Base-by-base conservation (phyloP, 441 rosid genomes). In the Croton laevigatus region DNA sequence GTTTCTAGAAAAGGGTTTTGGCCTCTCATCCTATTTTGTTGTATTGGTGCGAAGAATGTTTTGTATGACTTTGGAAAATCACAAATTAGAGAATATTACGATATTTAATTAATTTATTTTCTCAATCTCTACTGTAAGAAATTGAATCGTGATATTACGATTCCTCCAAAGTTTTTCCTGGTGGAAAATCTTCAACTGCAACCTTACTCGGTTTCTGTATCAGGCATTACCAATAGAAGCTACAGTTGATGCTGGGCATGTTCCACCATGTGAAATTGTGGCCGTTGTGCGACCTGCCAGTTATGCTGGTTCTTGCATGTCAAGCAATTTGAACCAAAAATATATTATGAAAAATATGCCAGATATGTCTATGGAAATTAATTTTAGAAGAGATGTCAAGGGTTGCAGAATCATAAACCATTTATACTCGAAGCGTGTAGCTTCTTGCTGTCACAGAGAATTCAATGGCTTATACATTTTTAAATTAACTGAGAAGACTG, bases 211-310 rank as follows among this genome's bases (percentile, higher is more conserved):
- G 27, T 6, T 73, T 73, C 75, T 75, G 27, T 6, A 72, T 73
- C 75, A 91, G 97, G 88, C 64, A 57, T 77, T 89, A 70, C 87
- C 87, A 4, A 27, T 66, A 48, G 58, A 53, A 71, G 70, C 40
- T 57, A 44, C 79, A 12, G 71, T 86, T 68, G 62, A 32, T 68
- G 94, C 90, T 78, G 93, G 93, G 37, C 65, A 59, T 45, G 45
- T 65, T 61, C 84, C 84, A 34, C 94, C 91, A 0, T 36, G 52
- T 34, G 79, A 83, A 75, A 82, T 92, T 70, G 86, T 90, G 60
- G 97, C 94, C n/a, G 91, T 88, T 78, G 72, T 90, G 76, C 87
- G 93, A 62, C 94, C 96, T 44, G 81, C 74, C 20, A 73, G 78
- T 79, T 86, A 81, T 46, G 20, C 22, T 59, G 71, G 84, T 68